Percentiles rank a stretch among this genome's conserved stretches.
These are phyloP conservation scores for Solanum ossicruentum DNA, from an alignment of 257 asterid species.

Conservation along the genomic window DNA sequence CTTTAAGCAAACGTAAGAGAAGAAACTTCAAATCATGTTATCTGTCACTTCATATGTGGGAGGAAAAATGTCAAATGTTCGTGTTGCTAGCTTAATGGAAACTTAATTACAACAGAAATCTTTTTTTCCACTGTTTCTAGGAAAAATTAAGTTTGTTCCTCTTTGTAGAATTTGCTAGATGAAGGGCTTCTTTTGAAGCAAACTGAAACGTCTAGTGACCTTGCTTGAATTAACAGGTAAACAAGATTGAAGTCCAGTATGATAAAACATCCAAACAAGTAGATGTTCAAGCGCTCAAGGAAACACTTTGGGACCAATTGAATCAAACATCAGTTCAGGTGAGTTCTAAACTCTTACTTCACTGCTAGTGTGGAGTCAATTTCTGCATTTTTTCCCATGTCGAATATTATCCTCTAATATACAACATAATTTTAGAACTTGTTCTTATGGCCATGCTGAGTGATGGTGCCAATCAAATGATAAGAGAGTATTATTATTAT, in stretches of 20 bases:
- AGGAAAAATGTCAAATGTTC: not conserved
- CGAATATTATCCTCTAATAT: not conserved
- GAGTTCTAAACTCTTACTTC: not conserved
- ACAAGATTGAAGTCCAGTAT: slow-evolving; percentile 70
- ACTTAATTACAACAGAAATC: not conserved
- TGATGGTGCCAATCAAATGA: not conserved
- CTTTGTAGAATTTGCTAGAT: not conserved
- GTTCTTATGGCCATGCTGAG: not conserved
- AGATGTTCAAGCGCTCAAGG: slow-evolving; percentile 86
- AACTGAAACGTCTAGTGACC: not conserved
- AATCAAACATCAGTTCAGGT: slow-evolving; percentile 38
- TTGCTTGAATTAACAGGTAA: slow-evolving; percentile 37
- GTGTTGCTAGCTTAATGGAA: not conserved
- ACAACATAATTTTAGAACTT: not conserved
- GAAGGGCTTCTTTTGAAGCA: not conserved
- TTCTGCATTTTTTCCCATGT: not conserved
- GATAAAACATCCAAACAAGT: slow-evolving; percentile 91
- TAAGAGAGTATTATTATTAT: not conserved
- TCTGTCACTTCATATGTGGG: not conserved
- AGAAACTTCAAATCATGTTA: not conserved
- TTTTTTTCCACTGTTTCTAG: not conserved
- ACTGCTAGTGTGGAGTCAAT: not conserved
- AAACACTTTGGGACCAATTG: slow-evolving; percentile 65
- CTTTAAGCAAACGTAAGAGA: not conserved
- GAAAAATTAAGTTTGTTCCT: not conserved